phyloP scores from a whole-genome alignment of 352 stramenopile species.

The Phytopythium vexans region DNA sequence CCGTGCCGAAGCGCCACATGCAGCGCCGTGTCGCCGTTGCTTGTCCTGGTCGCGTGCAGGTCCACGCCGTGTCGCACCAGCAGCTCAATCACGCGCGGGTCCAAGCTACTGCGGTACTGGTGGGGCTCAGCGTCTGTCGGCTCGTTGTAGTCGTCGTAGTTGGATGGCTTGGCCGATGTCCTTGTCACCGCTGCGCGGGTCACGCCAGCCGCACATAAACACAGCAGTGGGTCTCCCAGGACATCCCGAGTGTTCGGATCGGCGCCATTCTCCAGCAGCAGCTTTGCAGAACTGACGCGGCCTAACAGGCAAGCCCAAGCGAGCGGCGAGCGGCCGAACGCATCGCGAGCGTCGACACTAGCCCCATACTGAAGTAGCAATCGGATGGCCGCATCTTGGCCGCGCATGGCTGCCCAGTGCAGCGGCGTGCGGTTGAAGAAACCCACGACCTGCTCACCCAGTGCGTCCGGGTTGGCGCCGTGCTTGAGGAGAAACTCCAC shows the following conservation, averaged over 20 bases:
- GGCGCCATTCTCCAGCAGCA: constrained; percentile 53
- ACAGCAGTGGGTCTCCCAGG: constrained; percentile 62
- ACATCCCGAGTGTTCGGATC: constrained; percentile 60
- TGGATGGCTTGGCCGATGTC: no score
- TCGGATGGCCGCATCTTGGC: constrained; percentile 49
- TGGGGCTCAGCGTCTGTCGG: no score
- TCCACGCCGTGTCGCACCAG: constrained; percentile 49
- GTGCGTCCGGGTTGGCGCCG: constrained; percentile 53
- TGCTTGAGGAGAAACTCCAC: constrained; percentile 70
- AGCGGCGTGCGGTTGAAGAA: constrained; percentile 70
- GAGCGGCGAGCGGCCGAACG: constrained; percentile 67
- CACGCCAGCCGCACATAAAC: constrained; percentile 62
- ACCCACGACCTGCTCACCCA: constrained; percentile 68
- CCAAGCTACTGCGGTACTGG: no score
- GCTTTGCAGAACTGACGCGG: constrained; percentile 49
- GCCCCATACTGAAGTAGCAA: constrained; percentile 61
- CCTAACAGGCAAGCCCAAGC: constrained; percentile 76
- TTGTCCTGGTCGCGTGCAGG: constrained; percentile 45
- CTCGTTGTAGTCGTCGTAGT: constrained; percentile 19
- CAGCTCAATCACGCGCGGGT: constrained; percentile 52
- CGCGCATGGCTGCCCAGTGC: constrained; percentile 82
- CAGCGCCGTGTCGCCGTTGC: constrained; percentile 70
- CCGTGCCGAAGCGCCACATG: constrained; percentile 69
- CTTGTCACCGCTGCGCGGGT: no score
- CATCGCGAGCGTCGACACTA: constrained; percentile 52